These are phyloP conservation scores for Mycena sp. DNA, from an alignment of 1,284 basidiomycete genomes.

Conservation along the genomic window DNA sequence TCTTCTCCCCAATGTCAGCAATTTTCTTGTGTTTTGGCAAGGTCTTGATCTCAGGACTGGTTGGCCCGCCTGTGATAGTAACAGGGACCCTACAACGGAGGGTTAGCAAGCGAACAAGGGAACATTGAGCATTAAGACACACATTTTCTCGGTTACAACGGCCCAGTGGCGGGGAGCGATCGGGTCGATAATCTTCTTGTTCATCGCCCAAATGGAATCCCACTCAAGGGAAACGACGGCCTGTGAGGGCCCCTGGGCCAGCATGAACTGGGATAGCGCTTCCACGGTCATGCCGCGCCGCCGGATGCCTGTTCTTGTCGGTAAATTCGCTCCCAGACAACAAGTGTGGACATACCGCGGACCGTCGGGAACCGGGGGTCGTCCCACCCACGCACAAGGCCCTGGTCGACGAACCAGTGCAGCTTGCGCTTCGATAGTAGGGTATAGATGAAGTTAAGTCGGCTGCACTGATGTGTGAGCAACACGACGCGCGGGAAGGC, in stretches of 20 bases:
- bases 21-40: constrained; percentile 98
- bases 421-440: constrained; percentile 98
- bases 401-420: constrained; percentile 94
- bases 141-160: constrained; percentile 77
- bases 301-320: constrained; percentile 75
- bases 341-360: constrained; percentile 66
- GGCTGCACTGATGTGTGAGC: constrained; percentile 54
- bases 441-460: constrained; percentile 98
- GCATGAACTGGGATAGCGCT: constrained; percentile 95
- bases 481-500: not conserved
- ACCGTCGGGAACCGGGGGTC: constrained; percentile 99
- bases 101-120: constrained; percentile 4
- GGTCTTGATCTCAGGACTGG: constrained; percentile 71
- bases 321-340: not conserved
- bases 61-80: constrained; percentile 77
- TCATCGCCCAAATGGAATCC: constrained; percentile 97
- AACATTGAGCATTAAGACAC: constrained; percentile 27
- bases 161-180: constrained; percentile 94
- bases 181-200: constrained; percentile 98
- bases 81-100: constrained; percentile 73
- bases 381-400: constrained; percentile 93
- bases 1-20: constrained; percentile 90
- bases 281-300: constrained; percentile 98
- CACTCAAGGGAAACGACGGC: constrained; percentile 95
- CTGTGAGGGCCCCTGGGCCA: constrained; percentile 96